These are phyloP conservation scores for Cyclospora cayetanensis DNA, from an alignment of 169 alveolate genomes.

Conservation along the genomic window DNA sequence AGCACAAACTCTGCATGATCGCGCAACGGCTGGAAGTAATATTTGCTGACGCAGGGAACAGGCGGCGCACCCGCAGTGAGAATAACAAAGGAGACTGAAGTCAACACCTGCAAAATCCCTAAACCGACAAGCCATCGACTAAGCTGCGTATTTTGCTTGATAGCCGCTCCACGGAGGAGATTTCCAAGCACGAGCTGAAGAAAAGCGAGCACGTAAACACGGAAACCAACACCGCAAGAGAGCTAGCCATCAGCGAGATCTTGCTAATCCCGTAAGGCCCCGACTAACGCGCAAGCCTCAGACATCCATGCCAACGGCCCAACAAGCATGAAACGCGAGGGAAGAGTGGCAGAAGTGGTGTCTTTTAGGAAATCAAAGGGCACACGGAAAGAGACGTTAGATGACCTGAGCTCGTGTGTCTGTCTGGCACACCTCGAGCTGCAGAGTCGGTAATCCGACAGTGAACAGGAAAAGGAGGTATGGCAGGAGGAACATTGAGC, in stretches of 20 bases:
- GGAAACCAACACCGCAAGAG: background rate
- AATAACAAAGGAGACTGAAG: constrained; percentile 16
- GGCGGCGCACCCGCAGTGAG: constrained; percentile 62
- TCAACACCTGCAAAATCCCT: constrained; percentile 54
- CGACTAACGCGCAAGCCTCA: too few relatives aligned
- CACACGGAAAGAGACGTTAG: too few relatives aligned
- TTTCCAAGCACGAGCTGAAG: constrained; percentile 62
- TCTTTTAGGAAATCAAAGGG: too few relatives aligned
- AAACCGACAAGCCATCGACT: constrained; percentile 59
- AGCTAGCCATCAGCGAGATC: background rate
- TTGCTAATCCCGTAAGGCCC: too few relatives aligned
- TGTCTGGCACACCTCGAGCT: constrained; percentile 67
- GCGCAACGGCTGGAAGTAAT: too few relatives aligned
- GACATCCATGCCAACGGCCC: too few relatives aligned
- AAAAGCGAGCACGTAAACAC: background rate
- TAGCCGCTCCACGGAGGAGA: constrained; percentile 57
- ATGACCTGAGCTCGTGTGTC: too few relatives aligned
- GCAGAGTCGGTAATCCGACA: constrained; percentile 64
- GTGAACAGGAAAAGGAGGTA: constrained; percentile 53
- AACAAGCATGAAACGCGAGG: too few relatives aligned
- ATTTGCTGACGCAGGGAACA: too few relatives aligned
- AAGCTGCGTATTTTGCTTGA: constrained; percentile 63
- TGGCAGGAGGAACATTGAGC: constrained; percentile 67
- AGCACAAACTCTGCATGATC: too few relatives aligned
- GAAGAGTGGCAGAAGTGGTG: too few relatives aligned